Evolutionary conservation across 2,329 filamentous ascomycete species (phyloP).

Genomic region (Aspergillus fumigatus): DNA sequence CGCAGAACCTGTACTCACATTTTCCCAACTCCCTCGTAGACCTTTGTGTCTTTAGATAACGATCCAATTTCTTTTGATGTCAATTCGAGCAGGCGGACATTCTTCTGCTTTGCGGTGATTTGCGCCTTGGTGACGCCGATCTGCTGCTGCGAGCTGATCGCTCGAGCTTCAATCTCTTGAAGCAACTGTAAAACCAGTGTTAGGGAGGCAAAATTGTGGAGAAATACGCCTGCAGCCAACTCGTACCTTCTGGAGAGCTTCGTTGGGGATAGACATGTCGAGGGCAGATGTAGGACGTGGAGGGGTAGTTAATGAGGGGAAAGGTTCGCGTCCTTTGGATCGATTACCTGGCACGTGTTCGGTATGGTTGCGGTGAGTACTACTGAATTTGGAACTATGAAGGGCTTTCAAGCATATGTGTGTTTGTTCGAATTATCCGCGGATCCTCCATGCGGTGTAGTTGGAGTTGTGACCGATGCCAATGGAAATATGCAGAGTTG

Average conservation of each 20-base stretch:
- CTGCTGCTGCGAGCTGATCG: slow-evolving; percentile 83
- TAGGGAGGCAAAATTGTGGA: slow-evolving; percentile 9
- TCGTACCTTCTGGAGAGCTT: slow-evolving; percentile 84
- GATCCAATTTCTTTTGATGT: slow-evolving; percentile 78
- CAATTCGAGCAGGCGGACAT: slow-evolving; percentile 81
- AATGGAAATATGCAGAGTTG: not conserved
- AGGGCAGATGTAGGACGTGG: not conserved
- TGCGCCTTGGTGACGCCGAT: slow-evolving; percentile 81
- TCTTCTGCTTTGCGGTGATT: slow-evolving; percentile 78
- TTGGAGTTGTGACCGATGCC: not conserved
- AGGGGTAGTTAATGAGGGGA: slow-evolving; percentile 5
- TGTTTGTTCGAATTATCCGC: not conserved
- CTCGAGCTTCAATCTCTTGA: slow-evolving; percentile 90
- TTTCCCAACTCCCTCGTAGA: slow-evolving; percentile 95
- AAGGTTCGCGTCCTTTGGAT: not conserved
- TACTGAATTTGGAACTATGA: not conserved
- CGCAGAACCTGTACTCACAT: slow-evolving; percentile 59
- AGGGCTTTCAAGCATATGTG: not conserved
- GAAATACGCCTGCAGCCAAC: not conserved
- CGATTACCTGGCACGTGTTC: not conserved
- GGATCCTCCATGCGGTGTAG: not conserved
- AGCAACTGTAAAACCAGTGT: slow-evolving; percentile 60
- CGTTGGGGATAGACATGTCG: slow-evolving; percentile 87
- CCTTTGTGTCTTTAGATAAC: slow-evolving; percentile 68
- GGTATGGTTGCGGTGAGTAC: not conserved